Percentiles rank a stretch among this genome's conserved stretches.
Evolutionary conservation across 2,329 filamentous ascomycete species (phyloP).

Genomic region (Sporothrix brasiliensis): DNA sequence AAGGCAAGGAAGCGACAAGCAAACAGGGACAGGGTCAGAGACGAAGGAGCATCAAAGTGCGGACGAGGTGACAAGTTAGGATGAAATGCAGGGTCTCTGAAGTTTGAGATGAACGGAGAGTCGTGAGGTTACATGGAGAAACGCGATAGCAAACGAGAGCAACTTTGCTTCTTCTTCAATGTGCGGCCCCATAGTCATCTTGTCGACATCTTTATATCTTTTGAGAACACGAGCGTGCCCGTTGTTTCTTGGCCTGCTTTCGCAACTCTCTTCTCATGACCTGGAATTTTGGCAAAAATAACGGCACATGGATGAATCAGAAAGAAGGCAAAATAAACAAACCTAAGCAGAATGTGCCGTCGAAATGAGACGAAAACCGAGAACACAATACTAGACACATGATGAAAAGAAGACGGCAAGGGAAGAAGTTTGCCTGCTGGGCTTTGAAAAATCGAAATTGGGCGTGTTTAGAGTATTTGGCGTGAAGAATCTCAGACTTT

Average conservation of each 20-base stretch:
- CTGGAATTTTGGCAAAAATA: conserved; percentile 4
- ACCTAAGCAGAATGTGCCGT: not conserved
- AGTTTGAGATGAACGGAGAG: not conserved
- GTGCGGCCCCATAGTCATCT: not conserved
- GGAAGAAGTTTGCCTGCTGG: too few relatives aligned
- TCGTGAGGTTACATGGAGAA: not conserved
- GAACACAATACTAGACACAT: not conserved
- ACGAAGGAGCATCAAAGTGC: not conserved
- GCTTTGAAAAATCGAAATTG: too few relatives aligned
- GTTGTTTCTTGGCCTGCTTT: not conserved
- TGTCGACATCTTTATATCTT: not conserved
- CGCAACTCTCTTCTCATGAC: not conserved
- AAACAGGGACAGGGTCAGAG: not conserved
- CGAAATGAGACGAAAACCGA: not conserved
- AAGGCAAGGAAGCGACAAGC: conserved; percentile 9
- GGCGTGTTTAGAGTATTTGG: too few relatives aligned
- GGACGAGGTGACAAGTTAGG: not conserved
- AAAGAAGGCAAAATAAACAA: not conserved
- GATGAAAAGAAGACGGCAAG: not conserved
- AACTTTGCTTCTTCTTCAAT: not conserved
- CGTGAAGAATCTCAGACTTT: conserved; percentile 11
- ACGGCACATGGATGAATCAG: not conserved
- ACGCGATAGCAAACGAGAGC: not conserved
- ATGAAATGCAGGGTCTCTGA: conserved; percentile 1
- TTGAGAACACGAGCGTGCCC: not conserved